Base-by-base conservation (phyloP, 345 rosid species). In the Moricandia moricandioides region DNA sequence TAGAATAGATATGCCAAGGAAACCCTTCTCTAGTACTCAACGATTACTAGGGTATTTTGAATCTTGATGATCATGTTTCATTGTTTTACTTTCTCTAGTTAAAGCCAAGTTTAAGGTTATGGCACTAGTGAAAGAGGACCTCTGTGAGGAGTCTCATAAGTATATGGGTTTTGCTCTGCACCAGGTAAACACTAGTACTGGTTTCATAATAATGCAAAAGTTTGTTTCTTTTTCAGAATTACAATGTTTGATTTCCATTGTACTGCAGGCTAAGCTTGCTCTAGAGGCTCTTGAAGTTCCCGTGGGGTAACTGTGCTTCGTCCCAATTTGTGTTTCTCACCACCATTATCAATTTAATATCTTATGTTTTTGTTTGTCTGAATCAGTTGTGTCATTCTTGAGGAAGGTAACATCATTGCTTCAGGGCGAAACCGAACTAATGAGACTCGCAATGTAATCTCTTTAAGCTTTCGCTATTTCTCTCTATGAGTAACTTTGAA, bases 221-320 rank as follows among this genome's bases (percentile, higher is more conserved):
- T 26, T 17, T 56, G 21, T 70, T 21, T 5, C 26, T 24, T 40
- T 33, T 61, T 16, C 24, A 3, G 6, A 27, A 24, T 67, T 54
- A 21, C 4, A 0, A 5, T 70, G 60, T 18, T 37, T 40, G 4
- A 21, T 30, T 54, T 67, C 16, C 2, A 21, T 35, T 56, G 10
- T 52, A 29, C 75, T 63, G 68, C 72, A 92, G 97, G 97, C 96
- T 69, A 87, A 85, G 71, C 80, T 87, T 84, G 97, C 97, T 49
- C 18, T 87, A 74, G 85, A 87, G 61, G 82, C 78, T 69, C 96
- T 93, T 74, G 93, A 93, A 80, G 97, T 93, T 65, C 89, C 96
- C 1, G 86, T 93, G 58, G 96, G 96, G 97, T 93, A 1, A 18
- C 14, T 26, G 68, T 70, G 27, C 66, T 62, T 62, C 33, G 4